Conservation (phyloP, 1,139 yeast genomes). For the Yamadazyma siamensis region DNA sequence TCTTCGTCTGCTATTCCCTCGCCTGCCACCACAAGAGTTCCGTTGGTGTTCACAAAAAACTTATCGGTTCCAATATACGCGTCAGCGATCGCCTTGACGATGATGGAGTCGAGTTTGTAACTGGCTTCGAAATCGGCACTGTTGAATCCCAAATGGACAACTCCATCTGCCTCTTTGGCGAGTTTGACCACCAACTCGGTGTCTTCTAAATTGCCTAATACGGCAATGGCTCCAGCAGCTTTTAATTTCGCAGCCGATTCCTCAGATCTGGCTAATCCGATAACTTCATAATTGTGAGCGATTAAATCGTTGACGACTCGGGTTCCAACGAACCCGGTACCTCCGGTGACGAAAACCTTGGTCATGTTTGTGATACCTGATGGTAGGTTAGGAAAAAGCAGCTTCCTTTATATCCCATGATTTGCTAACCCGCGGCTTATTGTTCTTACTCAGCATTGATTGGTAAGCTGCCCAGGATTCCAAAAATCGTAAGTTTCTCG, state of each 20-base stretch:
- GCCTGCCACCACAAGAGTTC: conserved; percentile 6
- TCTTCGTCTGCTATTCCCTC: conserved; percentile 3
- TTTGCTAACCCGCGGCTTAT: no score
- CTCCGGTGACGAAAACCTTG: conserved; percentile 37
- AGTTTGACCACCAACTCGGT: conserved; percentile 19
- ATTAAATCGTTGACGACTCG: conserved; percentile 23
- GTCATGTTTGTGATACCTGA: no score
- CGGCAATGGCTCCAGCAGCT: conserved; percentile 14
- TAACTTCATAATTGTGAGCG: conserved; percentile 25
- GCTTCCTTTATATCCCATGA: no score
- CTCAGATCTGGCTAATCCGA: conserved; percentile 34
- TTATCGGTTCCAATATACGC: conserved; percentile 20
- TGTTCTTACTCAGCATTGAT: no score
- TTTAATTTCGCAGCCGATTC: conserved; percentile 29
- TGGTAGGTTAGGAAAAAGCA: no score
- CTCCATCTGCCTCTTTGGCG: conserved; percentile 25
- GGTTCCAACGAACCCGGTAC: conserved; percentile 38
- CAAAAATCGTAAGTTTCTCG: no score
- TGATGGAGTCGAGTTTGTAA: conserved; percentile 16
- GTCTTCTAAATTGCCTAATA: conserved; percentile 21
- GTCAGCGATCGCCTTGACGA: conserved; percentile 18
- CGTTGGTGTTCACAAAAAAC: conserved; percentile 16
- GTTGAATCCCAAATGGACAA: conserved; percentile 29
- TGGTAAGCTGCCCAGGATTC: no score
- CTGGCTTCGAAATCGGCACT: conserved; percentile 10